phyloP scores from a whole-genome alignment of 1,284 basidiomycete genomes.

The Inonotus obliquus region DNA sequence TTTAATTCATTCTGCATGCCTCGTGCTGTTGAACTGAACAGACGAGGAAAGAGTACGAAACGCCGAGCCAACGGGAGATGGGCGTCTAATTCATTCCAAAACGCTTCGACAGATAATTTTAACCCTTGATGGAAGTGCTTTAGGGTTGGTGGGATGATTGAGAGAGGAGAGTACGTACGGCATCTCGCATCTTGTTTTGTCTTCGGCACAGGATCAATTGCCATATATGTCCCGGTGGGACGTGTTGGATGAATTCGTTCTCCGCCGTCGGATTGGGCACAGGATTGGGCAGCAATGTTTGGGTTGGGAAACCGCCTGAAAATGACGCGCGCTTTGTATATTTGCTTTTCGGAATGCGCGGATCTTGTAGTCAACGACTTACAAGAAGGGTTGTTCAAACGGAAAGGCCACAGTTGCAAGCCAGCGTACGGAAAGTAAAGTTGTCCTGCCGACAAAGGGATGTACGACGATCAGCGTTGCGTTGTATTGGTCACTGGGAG shows the following conservation, averaged over 20 bases:
- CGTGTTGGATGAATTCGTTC: background rate
- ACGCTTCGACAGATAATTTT: background rate
- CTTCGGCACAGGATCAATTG: background rate
- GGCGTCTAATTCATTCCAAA: background rate
- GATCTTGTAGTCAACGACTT: background rate
- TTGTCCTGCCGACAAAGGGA: background rate
- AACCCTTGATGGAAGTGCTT: background rate
- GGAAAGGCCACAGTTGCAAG: background rate
- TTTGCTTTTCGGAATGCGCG: background rate
- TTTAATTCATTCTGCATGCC: background rate
- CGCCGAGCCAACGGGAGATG: background rate
- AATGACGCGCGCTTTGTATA: background rate
- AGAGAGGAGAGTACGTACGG: background rate
- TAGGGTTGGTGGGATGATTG: background rate
- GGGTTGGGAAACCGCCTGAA: background rate
- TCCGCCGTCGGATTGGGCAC: background rate
- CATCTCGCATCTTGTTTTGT: no score
- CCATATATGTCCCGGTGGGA: background rate
- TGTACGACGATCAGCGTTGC: background rate
- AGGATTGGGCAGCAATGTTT: background rate
- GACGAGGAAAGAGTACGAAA: background rate
- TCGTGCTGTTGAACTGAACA: background rate
- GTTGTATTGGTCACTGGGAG: background rate
- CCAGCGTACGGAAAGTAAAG: background rate
- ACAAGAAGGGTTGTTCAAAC: background rate